phyloP scores from a whole-genome alignment of 2,329 filamentous ascomycete species.

The Hypoxylon sp. region DNA sequence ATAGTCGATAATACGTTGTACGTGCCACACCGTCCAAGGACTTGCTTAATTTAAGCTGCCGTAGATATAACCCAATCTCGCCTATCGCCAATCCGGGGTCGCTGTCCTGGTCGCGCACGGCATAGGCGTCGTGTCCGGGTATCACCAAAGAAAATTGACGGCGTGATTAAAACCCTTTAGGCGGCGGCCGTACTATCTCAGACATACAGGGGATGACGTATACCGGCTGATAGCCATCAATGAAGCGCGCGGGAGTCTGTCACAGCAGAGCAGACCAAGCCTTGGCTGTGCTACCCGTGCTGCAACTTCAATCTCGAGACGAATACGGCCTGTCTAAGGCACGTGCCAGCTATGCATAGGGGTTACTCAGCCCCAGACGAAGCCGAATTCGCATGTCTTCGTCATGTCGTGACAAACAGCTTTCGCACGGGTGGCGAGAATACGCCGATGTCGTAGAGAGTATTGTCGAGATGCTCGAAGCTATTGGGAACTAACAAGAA shows the following conservation, averaged over 20 bases:
- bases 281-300: not conserved
- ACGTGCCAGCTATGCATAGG: not conserved
- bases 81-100: constrained; percentile 24
- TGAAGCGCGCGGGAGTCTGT: not conserved
- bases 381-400: not conserved
- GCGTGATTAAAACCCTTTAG: constrained; percentile 10
- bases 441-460: not conserved
- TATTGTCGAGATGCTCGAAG: not conserved
- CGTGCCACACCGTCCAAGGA: constrained; percentile 9
- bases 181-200: constrained; percentile 12
- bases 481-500: not conserved
- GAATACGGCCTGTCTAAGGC: not conserved
- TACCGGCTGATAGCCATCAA: not conserved
- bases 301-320: not conserved
- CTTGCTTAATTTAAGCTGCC: constrained; percentile 7
- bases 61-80: constrained; percentile 27
- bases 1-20: constrained; percentile 27
- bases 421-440: not conserved
- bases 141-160: constrained; percentile 18
- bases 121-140: constrained; percentile 15
- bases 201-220: not conserved
- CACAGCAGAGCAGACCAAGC: not conserved
- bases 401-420: not conserved
- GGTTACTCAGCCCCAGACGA: not conserved
- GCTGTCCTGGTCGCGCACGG: constrained; percentile 25